Conservation (phyloP, 2,329 filamentous ascomycete genomes). For the Rachicladosporium sp. region DNA sequence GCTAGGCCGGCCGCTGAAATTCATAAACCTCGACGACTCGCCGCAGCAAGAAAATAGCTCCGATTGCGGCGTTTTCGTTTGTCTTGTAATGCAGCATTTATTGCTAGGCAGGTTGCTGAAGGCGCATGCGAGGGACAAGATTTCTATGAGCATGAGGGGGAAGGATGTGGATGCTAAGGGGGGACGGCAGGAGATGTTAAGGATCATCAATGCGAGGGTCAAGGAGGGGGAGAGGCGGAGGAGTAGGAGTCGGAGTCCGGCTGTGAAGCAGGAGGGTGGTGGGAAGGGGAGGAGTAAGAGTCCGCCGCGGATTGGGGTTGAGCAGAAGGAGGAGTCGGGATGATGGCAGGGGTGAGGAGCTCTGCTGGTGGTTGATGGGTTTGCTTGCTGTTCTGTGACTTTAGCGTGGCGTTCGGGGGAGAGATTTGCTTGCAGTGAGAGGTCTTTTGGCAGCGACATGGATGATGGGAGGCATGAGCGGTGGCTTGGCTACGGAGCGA, state of each 20-base stretch:
- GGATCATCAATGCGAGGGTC: conserved; percentile 73
- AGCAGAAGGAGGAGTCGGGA: conserved; percentile 10
- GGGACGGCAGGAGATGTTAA: conserved; percentile 80
- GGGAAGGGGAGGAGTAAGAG: conserved; percentile 12
- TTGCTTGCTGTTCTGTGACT: no score
- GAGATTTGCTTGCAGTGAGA: no score
- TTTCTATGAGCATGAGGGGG: conserved; percentile 85
- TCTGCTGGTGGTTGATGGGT: no score
- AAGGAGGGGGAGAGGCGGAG: conserved; percentile 76
- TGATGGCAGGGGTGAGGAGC: no score
- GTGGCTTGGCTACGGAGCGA: no score
- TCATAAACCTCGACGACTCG: conserved; percentile 70
- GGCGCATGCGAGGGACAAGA: conserved; percentile 70
- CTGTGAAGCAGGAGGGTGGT: conserved; percentile 2
- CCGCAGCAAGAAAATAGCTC: conserved; percentile 86
- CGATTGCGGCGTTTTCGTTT: conserved; percentile 94
- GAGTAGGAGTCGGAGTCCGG: conserved; percentile 11
- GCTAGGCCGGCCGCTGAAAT: conserved; percentile 55
- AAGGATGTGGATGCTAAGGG: conserved; percentile 70
- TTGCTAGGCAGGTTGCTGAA: conserved; percentile 70
- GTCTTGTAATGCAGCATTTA: conserved; percentile 88
- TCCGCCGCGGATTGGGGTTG: conserved; percentile 19
- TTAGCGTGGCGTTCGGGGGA: no score
- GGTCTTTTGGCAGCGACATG: no score
- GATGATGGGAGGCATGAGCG: no score